Percentiles rank a stretch among this genome's conserved stretches.
Evolutionary conservation across 164 flowering plant genomes (phyloP).

Genomic region (Pachysandra terminalis): DNA sequence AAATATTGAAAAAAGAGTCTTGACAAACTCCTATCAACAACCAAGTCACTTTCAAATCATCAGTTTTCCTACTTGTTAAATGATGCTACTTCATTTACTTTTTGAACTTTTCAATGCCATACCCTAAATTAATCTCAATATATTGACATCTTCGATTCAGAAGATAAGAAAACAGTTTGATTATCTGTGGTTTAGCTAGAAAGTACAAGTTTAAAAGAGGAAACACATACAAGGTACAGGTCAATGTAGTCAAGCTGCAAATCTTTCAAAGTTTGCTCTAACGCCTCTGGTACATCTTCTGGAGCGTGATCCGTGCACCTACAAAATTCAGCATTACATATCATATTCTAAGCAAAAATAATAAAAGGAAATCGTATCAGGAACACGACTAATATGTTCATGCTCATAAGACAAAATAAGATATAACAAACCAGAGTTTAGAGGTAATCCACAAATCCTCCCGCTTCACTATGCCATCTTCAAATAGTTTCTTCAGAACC

Average conservation of each 20-base stretch:
- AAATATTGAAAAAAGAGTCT: too few species aligned
- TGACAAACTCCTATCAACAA: too few species aligned
- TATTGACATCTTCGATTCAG: too few species aligned
- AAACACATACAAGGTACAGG: constrained; percentile 66
- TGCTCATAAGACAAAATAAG: neutral
- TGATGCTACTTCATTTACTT: too few species aligned
- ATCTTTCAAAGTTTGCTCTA: constrained; percentile 46
- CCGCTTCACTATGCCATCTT: constrained; percentile 79
- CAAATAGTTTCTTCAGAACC: constrained; percentile 68
- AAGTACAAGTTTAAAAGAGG: constrained; percentile 1
- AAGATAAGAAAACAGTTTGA: too few species aligned
- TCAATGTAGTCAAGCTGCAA: constrained; percentile 69
- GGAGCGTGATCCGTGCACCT: constrained; percentile 75
- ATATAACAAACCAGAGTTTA: constrained; percentile 75
- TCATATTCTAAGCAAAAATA: neutral
- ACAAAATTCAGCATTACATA: constrained; percentile 3
- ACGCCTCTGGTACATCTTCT: constrained; percentile 59
- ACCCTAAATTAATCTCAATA: too few species aligned
- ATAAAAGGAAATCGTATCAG: neutral
- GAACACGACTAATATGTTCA: neutral
- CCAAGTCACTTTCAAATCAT: too few species aligned
- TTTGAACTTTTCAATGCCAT: too few species aligned
- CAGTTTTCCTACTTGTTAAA: too few species aligned
- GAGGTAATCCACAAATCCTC: constrained; percentile 83
- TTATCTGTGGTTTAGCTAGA: neutral